Percentiles rank a stretch among this genome's conserved stretches.
Conservation (phyloP, 352 stramenopile species). For the Elongisporangium senticosum region DNA sequence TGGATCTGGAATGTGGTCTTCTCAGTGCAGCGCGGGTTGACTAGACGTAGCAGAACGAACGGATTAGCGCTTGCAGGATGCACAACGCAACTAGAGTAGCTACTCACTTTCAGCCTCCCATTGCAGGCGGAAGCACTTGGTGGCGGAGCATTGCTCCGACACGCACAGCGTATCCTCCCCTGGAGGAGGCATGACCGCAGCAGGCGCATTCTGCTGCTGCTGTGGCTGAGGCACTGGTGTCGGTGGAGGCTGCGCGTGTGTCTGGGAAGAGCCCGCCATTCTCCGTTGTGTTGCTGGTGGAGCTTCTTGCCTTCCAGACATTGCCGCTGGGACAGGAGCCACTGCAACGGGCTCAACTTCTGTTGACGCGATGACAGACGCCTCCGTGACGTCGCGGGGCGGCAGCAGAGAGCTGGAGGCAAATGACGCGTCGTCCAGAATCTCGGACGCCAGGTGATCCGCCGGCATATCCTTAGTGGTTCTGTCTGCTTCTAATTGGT, state of each 20-base stretch:
- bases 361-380: not conserved
- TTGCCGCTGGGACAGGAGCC: not conserved
- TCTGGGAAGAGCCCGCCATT: not conserved
- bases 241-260: not conserved
- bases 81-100: too few species aligned
- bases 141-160: constrained; percentile 54
- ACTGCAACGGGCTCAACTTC: not conserved
- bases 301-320: not conserved
- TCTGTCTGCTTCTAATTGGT: not conserved
- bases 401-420: not conserved
- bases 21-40: constrained; percentile 64
- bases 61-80: not conserved
- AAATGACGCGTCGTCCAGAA: not conserved
- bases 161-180: constrained; percentile 53
- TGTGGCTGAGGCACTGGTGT: not conserved
- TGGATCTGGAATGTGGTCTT: constrained; percentile 73
- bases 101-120: constrained; percentile 74
- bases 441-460: not conserved
- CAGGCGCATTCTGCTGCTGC: constrained; percentile 3
- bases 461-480: not conserved
- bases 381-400: not conserved
- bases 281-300: not conserved
- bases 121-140: constrained; percentile 66
- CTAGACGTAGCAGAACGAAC: constrained; percentile 17
- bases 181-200: constrained; percentile 5